Percentiles rank a stretch among this genome's conserved stretches.
phyloP scores from a whole-genome alignment of 2,329 filamentous ascomycete genomes.

The Cadophora luteo-olivacea region DNA sequence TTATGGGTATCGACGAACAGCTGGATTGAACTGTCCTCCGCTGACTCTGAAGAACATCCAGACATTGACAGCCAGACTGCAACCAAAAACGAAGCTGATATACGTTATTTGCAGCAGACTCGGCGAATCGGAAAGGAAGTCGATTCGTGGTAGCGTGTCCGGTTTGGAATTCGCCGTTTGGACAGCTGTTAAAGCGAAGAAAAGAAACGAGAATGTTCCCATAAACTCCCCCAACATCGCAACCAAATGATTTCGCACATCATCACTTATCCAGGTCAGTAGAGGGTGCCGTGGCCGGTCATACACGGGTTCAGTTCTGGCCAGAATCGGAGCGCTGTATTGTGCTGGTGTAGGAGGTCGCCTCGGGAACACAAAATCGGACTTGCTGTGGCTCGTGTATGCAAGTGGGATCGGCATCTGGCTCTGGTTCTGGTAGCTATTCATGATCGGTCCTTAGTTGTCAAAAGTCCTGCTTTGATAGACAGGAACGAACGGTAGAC shows the following conservation, averaged over 20 bases:
- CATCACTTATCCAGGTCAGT: conserved; percentile 13
- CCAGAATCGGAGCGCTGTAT: background rate
- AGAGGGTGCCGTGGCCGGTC: background rate
- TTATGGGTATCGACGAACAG: conserved; percentile 26
- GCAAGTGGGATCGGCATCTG: conserved; percentile 15
- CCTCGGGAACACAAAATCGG: conserved; percentile 12
- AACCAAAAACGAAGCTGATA: conserved; percentile 34
- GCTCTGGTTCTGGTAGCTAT: conserved; percentile 10
- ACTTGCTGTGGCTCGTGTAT: conserved; percentile 4
- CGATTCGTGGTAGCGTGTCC: conserved; percentile 10
- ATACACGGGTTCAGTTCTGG: conserved; percentile 1
- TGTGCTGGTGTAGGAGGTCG: conserved; percentile 10
- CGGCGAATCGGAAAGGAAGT: conserved; percentile 36
- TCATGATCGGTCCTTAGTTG: conserved; percentile 11
- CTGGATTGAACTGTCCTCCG: conserved; percentile 47
- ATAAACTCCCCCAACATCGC: conserved; percentile 55
- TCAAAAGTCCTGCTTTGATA: conserved; percentile 5
- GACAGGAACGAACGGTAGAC: background rate
- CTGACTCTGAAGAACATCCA: conserved; percentile 64
- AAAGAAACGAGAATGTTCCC: conserved; percentile 51
- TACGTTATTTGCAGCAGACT: conserved; percentile 48
- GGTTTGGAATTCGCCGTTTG: conserved; percentile 30
- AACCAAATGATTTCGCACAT: conserved; percentile 42
- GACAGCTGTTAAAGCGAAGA: conserved; percentile 38
- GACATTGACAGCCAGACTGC: conserved; percentile 57